Base-by-base conservation (phyloP, 2,329 filamentous ascomycete species). In the Colletotrichum brevisporum region DNA sequence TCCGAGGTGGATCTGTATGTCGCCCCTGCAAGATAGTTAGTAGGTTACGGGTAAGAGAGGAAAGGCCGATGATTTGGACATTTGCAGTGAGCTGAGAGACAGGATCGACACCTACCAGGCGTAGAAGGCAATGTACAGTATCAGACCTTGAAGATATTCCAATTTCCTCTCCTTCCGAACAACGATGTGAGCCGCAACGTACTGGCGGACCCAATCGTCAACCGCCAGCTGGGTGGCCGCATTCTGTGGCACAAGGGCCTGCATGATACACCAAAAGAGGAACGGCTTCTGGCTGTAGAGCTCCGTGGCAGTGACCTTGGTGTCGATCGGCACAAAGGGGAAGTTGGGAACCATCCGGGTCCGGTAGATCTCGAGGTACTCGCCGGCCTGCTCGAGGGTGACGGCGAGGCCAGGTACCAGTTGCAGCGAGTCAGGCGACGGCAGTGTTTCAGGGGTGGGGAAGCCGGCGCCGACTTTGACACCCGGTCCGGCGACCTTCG, bases 181-280 rank as follows among this genome's bases (percentile, higher is more conserved):
- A 13, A 84, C 71, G 15, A 83, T 62, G n/a, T 78, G 77, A 27
- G 79, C 74, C 0, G 82, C 79, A 1, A 82, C 73, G 43, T 79
- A 76, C 21, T 76, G 74, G 2, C 80, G 76, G 9, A 83, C 78
- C 80, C 81, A 83, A 4, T 69, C 67, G 9, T 77, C 76, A 6
- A 79, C 75, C 0, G 75, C 75, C 26, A 76, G 66, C 71, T 83
- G 82, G 5, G 74, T 72, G 1, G 73, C 70, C 0, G 77, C 71
- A 1, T 71, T 71, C 64, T 82, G 74, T 0, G 81, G 80, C 3
- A 78, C 73, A 0, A 78, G 75, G 0, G 76, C 73, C 5, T 78
- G 76, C 47, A 83, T 74, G 47, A 84, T 74, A 1, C 77, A 77
- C 71, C 79, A 81, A 57, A 84, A 83, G 0, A 84, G 66, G 16